phyloP scores from a whole-genome alignment of 805 yeast genomes.

The Zygoascus tannicola region DNA sequence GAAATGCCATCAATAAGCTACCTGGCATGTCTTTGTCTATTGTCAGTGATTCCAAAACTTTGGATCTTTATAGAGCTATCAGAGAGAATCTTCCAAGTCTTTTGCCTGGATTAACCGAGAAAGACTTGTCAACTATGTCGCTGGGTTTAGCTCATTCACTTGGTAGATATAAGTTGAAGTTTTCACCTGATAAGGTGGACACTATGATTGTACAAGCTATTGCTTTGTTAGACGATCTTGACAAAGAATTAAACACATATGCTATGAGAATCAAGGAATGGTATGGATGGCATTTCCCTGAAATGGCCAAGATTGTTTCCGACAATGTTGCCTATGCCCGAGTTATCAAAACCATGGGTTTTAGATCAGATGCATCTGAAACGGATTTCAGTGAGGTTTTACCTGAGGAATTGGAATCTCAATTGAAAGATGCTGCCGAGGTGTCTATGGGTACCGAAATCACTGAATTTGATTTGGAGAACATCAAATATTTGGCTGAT shows the following conservation, averaged over 20 bases:
- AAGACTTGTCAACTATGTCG: conserved; percentile 86
- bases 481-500: conserved; percentile 85
- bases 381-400: conserved; percentile 83
- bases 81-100: conserved; percentile 90
- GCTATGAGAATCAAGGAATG: conserved; percentile 99
- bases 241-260: conserved; percentile 94
- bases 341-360: conserved; percentile 87
- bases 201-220: conserved; percentile 99
- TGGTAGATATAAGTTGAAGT: conserved; percentile 96
- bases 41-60: conserved; percentile 88
- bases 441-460: conserved; percentile 99
- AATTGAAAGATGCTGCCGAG: conserved; percentile 93
- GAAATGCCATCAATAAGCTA: conserved; percentile 90
- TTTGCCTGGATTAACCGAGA: conserved; percentile 83
- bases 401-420: conserved; percentile 77
- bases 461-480: conserved; percentile 78
- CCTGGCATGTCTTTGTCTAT: conserved; percentile 74
- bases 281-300: conserved; percentile 99
- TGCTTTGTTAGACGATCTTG: conserved; percentile 91
- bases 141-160: conserved; percentile 97
- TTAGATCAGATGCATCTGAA: conserved; percentile 81
- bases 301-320: conserved; percentile 90
- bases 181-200: conserved; percentile 96
- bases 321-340: conserved; percentile 96
- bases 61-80: conserved; percentile 91